Percentiles rank a stretch among this genome's conserved stretches.
Evolutionary conservation across 768 basidiomycete species (phyloP).

Genomic region (Pulveroboletus sp.): DNA sequence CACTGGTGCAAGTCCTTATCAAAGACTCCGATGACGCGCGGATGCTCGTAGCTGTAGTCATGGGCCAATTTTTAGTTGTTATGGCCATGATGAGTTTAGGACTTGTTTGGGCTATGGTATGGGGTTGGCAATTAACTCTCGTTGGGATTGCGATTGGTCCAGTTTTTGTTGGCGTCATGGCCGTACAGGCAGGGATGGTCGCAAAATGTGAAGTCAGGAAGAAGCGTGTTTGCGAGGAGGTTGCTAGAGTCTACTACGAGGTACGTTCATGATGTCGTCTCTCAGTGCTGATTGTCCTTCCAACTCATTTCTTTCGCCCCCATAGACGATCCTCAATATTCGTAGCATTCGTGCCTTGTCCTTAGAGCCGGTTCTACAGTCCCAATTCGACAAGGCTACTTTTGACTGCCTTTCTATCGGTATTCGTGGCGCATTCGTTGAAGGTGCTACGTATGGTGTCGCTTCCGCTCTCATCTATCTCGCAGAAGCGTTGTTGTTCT

Average conservation of each 20-base stretch:
- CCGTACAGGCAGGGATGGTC: slow-evolving; percentile 67
- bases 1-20: slow-evolving; percentile 69
- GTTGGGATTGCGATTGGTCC: slow-evolving; percentile 86
- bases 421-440: slow-evolving; percentile 76
- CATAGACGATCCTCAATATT: slow-evolving; percentile 72
- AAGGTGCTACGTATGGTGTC: slow-evolving; percentile 80
- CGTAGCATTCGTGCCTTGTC: slow-evolving; percentile 86
- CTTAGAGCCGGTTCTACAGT: slow-evolving; percentile 64
- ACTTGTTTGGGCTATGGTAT: slow-evolving; percentile 80
- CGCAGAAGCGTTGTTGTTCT: slow-evolving; percentile 88
- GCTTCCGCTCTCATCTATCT: slow-evolving; percentile 82
- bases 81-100: slow-evolving; percentile 78
- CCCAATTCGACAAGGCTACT: slow-evolving; percentile 62
- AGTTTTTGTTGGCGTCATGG: slow-evolving; percentile 72
- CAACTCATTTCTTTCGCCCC: slow-evolving; percentile 2
- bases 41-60: slow-evolving; percentile 64
- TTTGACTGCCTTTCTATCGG: slow-evolving; percentile 62
- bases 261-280: slow-evolving; percentile 37
- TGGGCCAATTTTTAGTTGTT: slow-evolving; percentile 71
- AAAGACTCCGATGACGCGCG: slow-evolving; percentile 90
- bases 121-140: slow-evolving; percentile 90
- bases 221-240: slow-evolving; percentile 81
- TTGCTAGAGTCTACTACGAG: slow-evolving; percentile 82
- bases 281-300: background rate
- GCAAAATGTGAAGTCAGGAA: slow-evolving; percentile 70